Evolutionary conservation across 108 stramenopile genomes (phyloP), one percentile per base, ranked within the genome.

Genomic region (Bacterosira constricta): DNA sequence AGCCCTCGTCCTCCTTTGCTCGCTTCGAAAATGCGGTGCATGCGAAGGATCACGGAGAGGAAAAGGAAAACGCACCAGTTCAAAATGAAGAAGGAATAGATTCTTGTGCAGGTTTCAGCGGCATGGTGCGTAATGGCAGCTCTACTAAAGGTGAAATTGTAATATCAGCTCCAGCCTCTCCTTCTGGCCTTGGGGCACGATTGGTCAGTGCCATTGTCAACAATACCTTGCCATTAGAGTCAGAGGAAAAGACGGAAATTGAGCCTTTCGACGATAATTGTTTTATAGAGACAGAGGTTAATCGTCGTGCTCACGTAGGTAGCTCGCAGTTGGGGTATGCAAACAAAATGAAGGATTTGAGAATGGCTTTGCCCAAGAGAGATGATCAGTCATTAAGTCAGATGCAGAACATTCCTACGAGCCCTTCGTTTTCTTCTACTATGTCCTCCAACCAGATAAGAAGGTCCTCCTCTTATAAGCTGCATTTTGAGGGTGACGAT

Each of bases 401-500:
- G 4, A 55, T n/a, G n/a, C 35, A 71, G 70, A 59, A 71, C 25
- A 7, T 52, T 8, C 37, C 34, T 21, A 58, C 55, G 41, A 49
- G 39, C 35, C 21, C 27, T 21, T 67, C 66, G 7, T 55, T 54
- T 25, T 65, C 47, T 7, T 71, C 59, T 1, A 25, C 36, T 15
- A 27, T 13, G 21, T 52, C 51, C 4, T 18, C 54, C 27, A 20
- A 69, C 32, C 15, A 11, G 12, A 59, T 60, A 37, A 17, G 47
- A 13, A 55, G 57, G 20, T 70, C 69, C 12, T 70, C 69, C 25
- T 47, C 69, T 7, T 64, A 73, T 56, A 53, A 64, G 57, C 11
- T 36, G 23, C 54, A 47, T 38, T 71, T 71, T 44, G 72, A 50
- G 39, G n/a, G n/a, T n/a, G 50, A 73, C 17, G 71, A 56, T 25